Conservation (phyloP, 2,329 filamentous ascomycete species). For the Neurospora crassa region DNA sequence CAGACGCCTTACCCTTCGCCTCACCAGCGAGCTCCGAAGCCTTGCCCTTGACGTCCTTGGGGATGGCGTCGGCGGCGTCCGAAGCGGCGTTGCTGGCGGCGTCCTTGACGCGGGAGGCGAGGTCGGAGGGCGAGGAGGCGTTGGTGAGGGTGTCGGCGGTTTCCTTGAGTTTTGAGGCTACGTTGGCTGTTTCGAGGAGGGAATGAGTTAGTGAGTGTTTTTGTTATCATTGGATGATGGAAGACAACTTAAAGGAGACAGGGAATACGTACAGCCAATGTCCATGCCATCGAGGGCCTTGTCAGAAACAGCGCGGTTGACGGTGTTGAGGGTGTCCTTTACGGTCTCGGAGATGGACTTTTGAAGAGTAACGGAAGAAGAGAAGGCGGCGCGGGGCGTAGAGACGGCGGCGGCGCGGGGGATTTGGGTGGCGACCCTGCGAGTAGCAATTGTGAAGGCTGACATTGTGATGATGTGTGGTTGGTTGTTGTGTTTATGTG, state of each 20-base stretch:
- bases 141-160: not conserved
- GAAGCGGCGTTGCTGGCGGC: constrained; percentile 26
- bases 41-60: constrained; percentile 29
- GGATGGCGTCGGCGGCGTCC: constrained; percentile 26
- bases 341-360: constrained; percentile 44
- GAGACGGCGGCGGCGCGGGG: constrained; percentile 26
- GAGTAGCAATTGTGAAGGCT: constrained; percentile 37
- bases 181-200: constrained; percentile 22
- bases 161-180: constrained; percentile 14
- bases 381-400: constrained; percentile 37
- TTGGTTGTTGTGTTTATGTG: not conserved
- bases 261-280: constrained; percentile 37
- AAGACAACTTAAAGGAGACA: not conserved
- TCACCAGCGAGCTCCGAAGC: constrained; percentile 24
- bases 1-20: constrained; percentile 20
- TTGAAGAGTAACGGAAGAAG: constrained; percentile 32
- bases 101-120: constrained; percentile 27
- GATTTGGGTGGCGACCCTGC: constrained; percentile 31
- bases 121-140: not conserved
- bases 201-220: constrained; percentile 6
- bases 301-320: constrained; percentile 50
- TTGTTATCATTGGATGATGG: not conserved
- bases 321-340: constrained; percentile 50
- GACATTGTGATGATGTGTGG: constrained; percentile 33
- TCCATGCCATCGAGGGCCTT: constrained; percentile 55